These are phyloP conservation scores for Aquilaria malaccensis DNA, from an alignment of 345 rosid species.

Conservation along the genomic window DNA sequence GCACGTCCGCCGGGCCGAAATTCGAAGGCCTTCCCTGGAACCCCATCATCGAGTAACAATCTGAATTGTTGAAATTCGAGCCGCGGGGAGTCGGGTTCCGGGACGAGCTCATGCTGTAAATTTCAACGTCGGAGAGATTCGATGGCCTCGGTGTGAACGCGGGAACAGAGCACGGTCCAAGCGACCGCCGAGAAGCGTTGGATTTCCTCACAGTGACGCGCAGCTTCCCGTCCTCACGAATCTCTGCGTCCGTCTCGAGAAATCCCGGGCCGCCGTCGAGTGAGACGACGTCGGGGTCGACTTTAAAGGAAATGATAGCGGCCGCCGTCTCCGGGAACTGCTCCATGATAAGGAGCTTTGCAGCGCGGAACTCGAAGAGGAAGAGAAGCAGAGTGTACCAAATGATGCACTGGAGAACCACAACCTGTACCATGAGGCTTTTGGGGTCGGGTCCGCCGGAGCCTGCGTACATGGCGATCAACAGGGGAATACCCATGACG, in stretches of 20 bases:
- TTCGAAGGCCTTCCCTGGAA: neutral
- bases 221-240: conserved; percentile 12
- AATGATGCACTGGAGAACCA: conserved; percentile 22
- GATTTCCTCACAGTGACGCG: conserved; percentile 19
- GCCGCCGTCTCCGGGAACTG: neutral
- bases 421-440: conserved; percentile 15
- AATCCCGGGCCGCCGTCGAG: conserved; percentile 66
- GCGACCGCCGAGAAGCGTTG: conserved; percentile 65
- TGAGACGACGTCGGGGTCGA: conserved; percentile 83
- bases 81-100: conserved; percentile 82
- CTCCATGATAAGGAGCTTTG: conserved; percentile 5
- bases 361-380: conserved; percentile 19
- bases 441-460: conserved; percentile 4
- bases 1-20: neutral
- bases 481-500: conserved; percentile 21
- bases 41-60: conserved; percentile 73
- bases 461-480: conserved; percentile 24
- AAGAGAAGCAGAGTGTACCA: conserved; percentile 23
- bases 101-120: conserved; percentile 78
- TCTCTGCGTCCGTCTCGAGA: conserved; percentile 78
- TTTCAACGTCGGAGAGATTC: conserved; percentile 86
- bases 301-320: conserved; percentile 32
- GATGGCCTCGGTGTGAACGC: conserved; percentile 84
- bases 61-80: conserved; percentile 82
- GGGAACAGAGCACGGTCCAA: conserved; percentile 34